phyloP scores from a whole-genome alignment of 2,329 filamentous ascomycete species.

The Ceratocystis lukuohia region DNA sequence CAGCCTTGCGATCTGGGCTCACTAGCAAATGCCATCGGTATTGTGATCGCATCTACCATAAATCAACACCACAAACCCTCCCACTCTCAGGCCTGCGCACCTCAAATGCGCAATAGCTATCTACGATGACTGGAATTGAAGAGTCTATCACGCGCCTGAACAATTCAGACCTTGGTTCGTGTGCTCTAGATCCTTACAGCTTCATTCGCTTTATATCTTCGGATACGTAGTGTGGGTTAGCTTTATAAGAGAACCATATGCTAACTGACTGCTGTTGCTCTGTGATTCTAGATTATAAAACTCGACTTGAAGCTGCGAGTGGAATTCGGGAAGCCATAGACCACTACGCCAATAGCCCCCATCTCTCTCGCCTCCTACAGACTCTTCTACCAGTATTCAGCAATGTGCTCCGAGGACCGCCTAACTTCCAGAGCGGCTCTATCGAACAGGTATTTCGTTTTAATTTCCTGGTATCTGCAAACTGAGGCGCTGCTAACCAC shows the following conservation, averaged over 20 bases:
- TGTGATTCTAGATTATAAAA: slow-evolving; percentile 33
- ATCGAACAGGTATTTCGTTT: slow-evolving; percentile 59
- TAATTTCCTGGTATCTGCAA: not conserved
- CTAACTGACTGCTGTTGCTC: not conserved
- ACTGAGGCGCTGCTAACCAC: slow-evolving; percentile 20
- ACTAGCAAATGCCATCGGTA: not conserved
- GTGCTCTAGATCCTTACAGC: not conserved
- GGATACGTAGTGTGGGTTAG: not conserved
- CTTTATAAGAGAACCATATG: not conserved
- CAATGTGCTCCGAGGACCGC: slow-evolving; percentile 68
- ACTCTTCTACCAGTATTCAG: slow-evolving; percentile 85
- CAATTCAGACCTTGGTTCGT: slow-evolving; percentile 42
- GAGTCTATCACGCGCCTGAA: slow-evolving; percentile 49
- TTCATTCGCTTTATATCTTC: not conserved
- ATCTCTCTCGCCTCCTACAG: slow-evolving; percentile 70
- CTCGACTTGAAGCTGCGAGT: slow-evolving; percentile 68
- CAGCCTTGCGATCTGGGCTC: slow-evolving; percentile 4
- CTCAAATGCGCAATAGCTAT: slow-evolving; percentile 9
- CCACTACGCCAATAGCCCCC: slow-evolving; percentile 62
- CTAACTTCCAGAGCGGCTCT: slow-evolving; percentile 82
- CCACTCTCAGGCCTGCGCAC: slow-evolving; percentile 2
- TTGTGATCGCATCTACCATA: not conserved
- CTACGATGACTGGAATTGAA: slow-evolving; percentile 37
- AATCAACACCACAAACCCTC: not conserved
- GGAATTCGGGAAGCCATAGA: slow-evolving; percentile 87